A percentile compares a stretch with the other conserved stretches of the same genome.
phyloP scores from a whole-genome alignment of 2,329 filamentous ascomycete genomes.

The Neocucurbitaria cava region DNA sequence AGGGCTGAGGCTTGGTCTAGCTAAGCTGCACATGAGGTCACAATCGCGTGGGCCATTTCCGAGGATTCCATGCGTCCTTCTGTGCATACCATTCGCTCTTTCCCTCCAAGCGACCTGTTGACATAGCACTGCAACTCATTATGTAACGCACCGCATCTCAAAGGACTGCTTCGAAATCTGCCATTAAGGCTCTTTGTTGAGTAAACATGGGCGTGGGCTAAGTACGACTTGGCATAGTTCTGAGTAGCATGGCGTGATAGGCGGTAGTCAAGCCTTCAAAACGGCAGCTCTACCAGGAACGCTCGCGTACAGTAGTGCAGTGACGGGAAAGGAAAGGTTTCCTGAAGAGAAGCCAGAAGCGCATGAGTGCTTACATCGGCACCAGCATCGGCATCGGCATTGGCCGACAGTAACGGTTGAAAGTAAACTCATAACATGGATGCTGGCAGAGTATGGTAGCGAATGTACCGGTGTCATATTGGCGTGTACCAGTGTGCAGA shows the following conservation, averaged over 20 bases:
- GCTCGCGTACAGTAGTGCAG: not conserved
- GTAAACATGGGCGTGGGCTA: not conserved
- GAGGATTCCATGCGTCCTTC: slow-evolving; percentile 9
- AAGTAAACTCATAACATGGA: not conserved
- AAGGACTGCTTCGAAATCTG: not conserved
- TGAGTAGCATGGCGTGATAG: not conserved
- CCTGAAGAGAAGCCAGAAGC: not conserved
- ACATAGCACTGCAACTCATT: not conserved
- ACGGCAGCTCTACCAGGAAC: not conserved
- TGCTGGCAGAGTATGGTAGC: not conserved
- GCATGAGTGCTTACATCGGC: too few relatives aligned
- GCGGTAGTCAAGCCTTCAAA: not conserved
- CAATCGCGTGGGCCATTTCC: not conserved
- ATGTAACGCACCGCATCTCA: not conserved
- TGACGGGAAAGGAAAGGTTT: not conserved
- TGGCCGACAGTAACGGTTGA: too few relatives aligned
- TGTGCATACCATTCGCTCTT: not conserved
- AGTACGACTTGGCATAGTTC: not conserved
- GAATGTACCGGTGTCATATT: not conserved
- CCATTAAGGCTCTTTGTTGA: not conserved
- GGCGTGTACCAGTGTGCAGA: too few relatives aligned
- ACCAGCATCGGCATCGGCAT: too few relatives aligned
- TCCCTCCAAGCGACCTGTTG: not conserved
- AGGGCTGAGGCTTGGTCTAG: not conserved
- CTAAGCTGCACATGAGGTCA: not conserved